phyloP scores from a whole-genome alignment of 2,329 filamentous ascomycete genomes.

The Ophiocordyceps australis region DNA sequence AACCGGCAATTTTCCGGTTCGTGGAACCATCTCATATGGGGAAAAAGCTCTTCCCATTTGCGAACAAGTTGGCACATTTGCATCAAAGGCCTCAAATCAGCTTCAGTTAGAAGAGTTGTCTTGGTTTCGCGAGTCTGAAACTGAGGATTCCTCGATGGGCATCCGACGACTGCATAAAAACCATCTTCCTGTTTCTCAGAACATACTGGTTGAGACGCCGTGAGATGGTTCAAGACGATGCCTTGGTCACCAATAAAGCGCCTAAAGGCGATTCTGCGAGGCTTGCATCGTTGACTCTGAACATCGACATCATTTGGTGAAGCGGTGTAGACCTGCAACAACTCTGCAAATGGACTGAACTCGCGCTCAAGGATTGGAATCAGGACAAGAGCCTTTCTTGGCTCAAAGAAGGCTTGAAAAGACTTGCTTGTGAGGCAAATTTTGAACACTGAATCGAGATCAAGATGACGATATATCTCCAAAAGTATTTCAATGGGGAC shows the following conservation, averaged over 20 bases:
- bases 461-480: conserved; percentile 26
- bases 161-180: no score
- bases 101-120: not conserved
- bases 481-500: conserved; percentile 28
- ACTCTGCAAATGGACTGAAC: conserved; percentile 23
- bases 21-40: conserved; percentile 27
- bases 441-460: conserved; percentile 19
- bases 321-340: conserved; percentile 27
- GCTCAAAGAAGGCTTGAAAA: conserved; percentile 20
- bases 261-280: conserved; percentile 19
- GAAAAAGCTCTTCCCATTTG: conserved; percentile 20
- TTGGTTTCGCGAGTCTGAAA: conserved; percentile 6
- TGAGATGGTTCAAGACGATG: conserved; percentile 5
- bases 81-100: conserved; percentile 11
- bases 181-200: not conserved
- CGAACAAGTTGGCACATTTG: conserved; percentile 16
- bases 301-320: conserved; percentile 15
- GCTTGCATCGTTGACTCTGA: conserved; percentile 15
- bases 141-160: no score
- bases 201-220: not conserved
- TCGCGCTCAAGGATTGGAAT: conserved; percentile 21
- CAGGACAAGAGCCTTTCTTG: conserved; percentile 21
- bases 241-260: conserved; percentile 15
- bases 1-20: conserved; percentile 24
- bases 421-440: conserved; percentile 18